Base-by-base conservation (phyloP, 805 yeast genomes). In the Saccharomycopsis fibuligera region DNA sequence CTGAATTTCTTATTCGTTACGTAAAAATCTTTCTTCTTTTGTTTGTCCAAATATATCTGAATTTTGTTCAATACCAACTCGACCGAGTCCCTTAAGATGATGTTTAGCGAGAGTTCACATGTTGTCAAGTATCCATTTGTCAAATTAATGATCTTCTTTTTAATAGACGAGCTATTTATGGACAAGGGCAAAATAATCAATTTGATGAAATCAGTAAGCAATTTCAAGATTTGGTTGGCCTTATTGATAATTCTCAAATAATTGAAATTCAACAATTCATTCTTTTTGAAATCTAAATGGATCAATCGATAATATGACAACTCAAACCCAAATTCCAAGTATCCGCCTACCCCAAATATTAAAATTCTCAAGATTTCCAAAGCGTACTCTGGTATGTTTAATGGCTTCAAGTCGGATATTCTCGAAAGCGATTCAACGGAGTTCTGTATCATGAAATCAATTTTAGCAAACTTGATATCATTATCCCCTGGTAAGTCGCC, bases 341-440 rank as follows among this genome's bases (percentile, higher is more conserved):
- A 88, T 2, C 82, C 73, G 1, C 95, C 93, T 35, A 86, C 71
- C 47, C 83, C 88, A 41, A 77, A 71, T 21, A 87, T 63, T 45
- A 87, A 61, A 33, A 85, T 70, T 53, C 86, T 86, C 50, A 86
- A 68, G 12, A 90, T 63, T 53, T 81, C 89, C 39, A 78, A 65
- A 0, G 87, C 75, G 58, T 80, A 76, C 40, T 75, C 81, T 5
- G 82, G 74, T 2, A 85, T 69, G 50, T 75, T 79, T 24, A 68
- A 67, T 1, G 91, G 86, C 0, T 81, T 72, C 35, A 87, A 68
- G 60, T 88, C 96, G 58, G 86, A 73, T 3, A 83, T 70, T 60
- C 96, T 72, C 2, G 90, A 83, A 3, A 88, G 69, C 1, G 90
- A 74, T 64, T 89, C 97, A 31, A 87, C 83, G 5, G 82, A 75